Evolutionary conservation across 2,329 filamentous ascomycete species (phyloP).

Genomic region (Paracoccidioides lutzii): DNA sequence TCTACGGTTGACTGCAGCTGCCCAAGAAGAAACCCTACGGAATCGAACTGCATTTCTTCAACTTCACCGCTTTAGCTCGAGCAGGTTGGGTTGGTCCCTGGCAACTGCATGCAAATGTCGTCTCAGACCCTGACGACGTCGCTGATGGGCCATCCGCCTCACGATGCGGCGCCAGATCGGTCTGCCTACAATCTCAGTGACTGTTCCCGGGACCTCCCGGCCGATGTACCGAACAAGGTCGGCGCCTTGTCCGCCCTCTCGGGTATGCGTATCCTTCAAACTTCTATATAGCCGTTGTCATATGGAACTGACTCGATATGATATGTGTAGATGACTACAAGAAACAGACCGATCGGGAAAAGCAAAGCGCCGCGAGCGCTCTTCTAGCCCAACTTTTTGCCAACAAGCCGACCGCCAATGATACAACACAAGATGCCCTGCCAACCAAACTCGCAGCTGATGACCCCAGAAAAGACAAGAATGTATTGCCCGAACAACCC

Average conservation of each 20-base stretch:
- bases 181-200: constrained; percentile 28
- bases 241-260: constrained; percentile 18
- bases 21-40: constrained; percentile 10
- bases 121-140: constrained; percentile 37
- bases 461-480: neutral
- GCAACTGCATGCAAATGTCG: constrained; percentile 30
- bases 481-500: neutral
- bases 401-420: constrained; percentile 16
- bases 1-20: constrained; percentile 16
- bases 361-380: constrained; percentile 30
- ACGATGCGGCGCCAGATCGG: constrained; percentile 30
- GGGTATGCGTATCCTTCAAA: constrained; percentile 3
- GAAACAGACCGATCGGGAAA: constrained; percentile 20
- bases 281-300: neutral
- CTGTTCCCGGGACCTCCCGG: constrained; percentile 14
- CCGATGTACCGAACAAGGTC: constrained; percentile 19
- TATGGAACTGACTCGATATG: constrained; percentile 3
- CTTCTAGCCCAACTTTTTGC: constrained; percentile 31
- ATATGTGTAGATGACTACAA: constrained; percentile 15
- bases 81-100: constrained; percentile 9
- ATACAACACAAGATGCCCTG: neutral
- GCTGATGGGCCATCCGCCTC: constrained; percentile 33
- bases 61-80: constrained; percentile 6
- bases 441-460: neutral
- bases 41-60: constrained; percentile 10